Conservation (phyloP, 2,329 filamentous ascomycete species). For the Sarocladium kiliense region DNA sequence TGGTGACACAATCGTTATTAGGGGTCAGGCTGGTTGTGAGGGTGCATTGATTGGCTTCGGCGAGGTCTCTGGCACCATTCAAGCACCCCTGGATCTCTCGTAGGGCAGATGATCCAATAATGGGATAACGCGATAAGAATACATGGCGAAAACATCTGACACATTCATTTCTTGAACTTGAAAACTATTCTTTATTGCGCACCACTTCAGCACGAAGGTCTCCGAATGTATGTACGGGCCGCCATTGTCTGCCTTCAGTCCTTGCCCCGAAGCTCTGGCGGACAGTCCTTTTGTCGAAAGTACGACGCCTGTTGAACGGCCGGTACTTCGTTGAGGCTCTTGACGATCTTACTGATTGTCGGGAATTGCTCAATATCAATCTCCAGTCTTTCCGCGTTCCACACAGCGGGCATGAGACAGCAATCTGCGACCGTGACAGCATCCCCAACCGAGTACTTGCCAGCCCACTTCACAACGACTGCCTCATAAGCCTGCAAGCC, state of each 20-base stretch:
- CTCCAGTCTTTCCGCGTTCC: conserved; percentile 50
- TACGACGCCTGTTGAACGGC: conserved; percentile 50
- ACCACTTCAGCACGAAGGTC: no score
- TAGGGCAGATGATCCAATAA: no score
- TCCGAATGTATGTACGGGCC: background rate
- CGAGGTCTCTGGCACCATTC: conserved; percentile 61
- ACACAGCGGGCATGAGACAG: conserved; percentile 52
- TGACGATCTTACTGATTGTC: conserved; percentile 38
- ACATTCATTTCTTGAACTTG: no score
- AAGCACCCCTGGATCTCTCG: conserved; percentile 25
- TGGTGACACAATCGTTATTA: conserved; percentile 64
- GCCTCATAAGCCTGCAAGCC: conserved; percentile 54
- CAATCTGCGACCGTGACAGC: conserved; percentile 52
- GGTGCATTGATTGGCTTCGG: conserved; percentile 72
- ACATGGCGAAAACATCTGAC: background rate
- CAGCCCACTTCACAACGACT: conserved; percentile 31
- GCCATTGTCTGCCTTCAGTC: conserved; percentile 12
- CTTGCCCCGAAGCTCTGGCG: background rate
- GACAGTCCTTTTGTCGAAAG: conserved; percentile 44
- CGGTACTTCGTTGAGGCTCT: conserved; percentile 39
- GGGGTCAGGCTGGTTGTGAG: conserved; percentile 56
- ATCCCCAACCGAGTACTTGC: conserved; percentile 51
- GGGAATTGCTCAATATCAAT: conserved; percentile 47
- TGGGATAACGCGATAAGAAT: no score
- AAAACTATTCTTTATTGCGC: no score